Evolutionary conservation across 805 yeast species (phyloP), one percentile per base, ranked within the genome.

Genomic region (Wickerhamomyces hampshirensis): DNA sequence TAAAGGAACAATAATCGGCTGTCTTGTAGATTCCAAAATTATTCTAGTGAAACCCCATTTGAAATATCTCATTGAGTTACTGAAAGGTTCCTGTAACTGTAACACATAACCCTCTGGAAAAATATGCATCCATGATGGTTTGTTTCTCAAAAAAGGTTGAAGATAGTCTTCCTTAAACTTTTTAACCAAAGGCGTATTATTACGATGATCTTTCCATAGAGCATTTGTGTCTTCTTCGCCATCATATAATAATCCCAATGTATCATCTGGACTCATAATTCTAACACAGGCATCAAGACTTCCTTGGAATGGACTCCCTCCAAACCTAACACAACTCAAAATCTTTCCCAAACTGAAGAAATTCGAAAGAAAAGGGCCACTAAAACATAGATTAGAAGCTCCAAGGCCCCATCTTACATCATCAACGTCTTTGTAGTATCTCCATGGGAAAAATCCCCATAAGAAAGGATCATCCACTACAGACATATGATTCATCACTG

Each of bases 81-180:
- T 68, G 55, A 76, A 78, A 0, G 96, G 96, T 24, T 81, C 79
- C 42, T 79, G 71, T 33, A 85, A 58, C 58, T 93, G 98, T 35
- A 91, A 73, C 5, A 91, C 98, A 56, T 81, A 86, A 0, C 95
- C 96, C 58, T 91, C 98, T 0, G 98, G 98, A 59, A 86, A 91
- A 4, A 88, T 77, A 56, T 91, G 98, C 40, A 93, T 75, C 98
- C 98, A 91, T 0, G 86, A 77, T 1, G 93, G 81, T 40, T 73
- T 75, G 12, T 69, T 59, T 38, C 89, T 64, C 18, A 75, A 62
- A 23, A 83, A 66, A 2, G 91, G 91, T 2, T 75, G 64, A 1
- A 68, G 34, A 43, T 71, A 71, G 5, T 51, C 51, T 24, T 52
- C 46, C 17, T 42, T 41, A 16, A 49, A 43, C 26, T 51, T 44